Evolutionary conservation across 768 basidiomycete species (phyloP), one percentile per base, ranked within the genome.

Genomic region (Leccinum boreale): DNA sequence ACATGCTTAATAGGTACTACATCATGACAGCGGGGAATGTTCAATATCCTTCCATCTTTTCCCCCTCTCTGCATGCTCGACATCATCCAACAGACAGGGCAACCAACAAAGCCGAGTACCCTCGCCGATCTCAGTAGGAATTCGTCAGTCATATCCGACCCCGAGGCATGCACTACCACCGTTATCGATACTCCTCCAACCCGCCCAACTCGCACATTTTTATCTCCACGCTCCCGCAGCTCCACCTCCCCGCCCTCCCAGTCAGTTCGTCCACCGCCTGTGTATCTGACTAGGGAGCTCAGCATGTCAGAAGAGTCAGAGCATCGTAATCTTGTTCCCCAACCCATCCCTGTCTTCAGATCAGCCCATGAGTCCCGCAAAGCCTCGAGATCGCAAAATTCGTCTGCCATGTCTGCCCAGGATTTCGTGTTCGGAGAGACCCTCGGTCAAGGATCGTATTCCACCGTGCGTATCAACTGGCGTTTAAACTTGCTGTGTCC

Each of bases 391-490:
- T 79, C 80, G 14, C 74, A 77, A 51, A 81, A 78, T 47, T 78
- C 74, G 56, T 79, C 79, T 26, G 75, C 77, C 4, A 80, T 74
- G 28, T 75, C 79, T 2, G 75, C 80, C 0, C 81, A 83, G 50
- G 89, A 92, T 71, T 91, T 91, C 65, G 79, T 83, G 59, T 88
- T 92, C 64, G 85, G 85, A 4, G 77, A 83, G 31, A 80, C 83
- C 19, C 77, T 92, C 2, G 90, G 90, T n/a, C 87, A 90, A 67
- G 91, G 91, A 19, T 89, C 89, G 10, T 93, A 90, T 68, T 91
- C 89, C 21, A 88, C 86, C 4, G 91, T 90, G 67, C 65, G 85
- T 79, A 6, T 42, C 9, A 42, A n/a, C 39, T 36, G 11, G 39
- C 33, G 12, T 26, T 24, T 51, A 8, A n/a, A 45, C 50, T 58